Base-by-base conservation (phyloP, 371 early-diverging fungal species). In the Rhizomucor miehei region DNA sequence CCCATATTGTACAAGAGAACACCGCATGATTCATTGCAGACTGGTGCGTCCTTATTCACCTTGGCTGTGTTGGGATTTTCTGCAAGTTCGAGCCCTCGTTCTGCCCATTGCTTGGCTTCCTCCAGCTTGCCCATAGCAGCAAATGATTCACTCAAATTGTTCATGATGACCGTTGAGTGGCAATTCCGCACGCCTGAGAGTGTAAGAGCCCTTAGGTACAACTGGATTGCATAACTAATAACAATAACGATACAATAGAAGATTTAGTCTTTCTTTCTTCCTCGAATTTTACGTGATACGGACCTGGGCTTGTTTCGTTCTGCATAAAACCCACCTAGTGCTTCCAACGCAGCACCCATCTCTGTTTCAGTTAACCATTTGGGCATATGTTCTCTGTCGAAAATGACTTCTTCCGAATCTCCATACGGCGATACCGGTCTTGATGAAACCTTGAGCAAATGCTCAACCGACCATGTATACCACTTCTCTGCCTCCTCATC, bases 401-500 rank as follows among this genome's bases (percentile, higher is more conserved):
- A 81, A 12, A 77, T 49, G 13, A 68, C 55, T n/a, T 62, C 49
- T 14, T 65, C 47, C 0, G 37, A 36, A 45, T 77, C 72, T 9
- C 59, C 70, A 50, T 75, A 67, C 8, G 52, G 48, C 4, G 75
- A 68, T n/a, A 49, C 41, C 11, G 70, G 64, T 17, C 47, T 52
- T 19, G 77, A 67, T 0, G 66, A 63, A 0, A 57, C 49, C 6
- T 48, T 48, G 9, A 78, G 38, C 36, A 85, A 51, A 60, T 82
- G 84, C 52, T 84, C 84, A 0, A 86, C 79, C 0, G 84, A 80
- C 82, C 82, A 80, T 0, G 74, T 70, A 59, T 81, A 86, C 66
- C 79, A 86, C 38, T 73, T 65, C 52, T 86, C 86, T 1, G 84
- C 83, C 35, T 80, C 73, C 1, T 79, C 72, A 54, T 84, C 77